These are phyloP conservation scores for Boletus rubescentipes DNA, from an alignment of 768 basidiomycete genomes.

Conservation along the genomic window DNA sequence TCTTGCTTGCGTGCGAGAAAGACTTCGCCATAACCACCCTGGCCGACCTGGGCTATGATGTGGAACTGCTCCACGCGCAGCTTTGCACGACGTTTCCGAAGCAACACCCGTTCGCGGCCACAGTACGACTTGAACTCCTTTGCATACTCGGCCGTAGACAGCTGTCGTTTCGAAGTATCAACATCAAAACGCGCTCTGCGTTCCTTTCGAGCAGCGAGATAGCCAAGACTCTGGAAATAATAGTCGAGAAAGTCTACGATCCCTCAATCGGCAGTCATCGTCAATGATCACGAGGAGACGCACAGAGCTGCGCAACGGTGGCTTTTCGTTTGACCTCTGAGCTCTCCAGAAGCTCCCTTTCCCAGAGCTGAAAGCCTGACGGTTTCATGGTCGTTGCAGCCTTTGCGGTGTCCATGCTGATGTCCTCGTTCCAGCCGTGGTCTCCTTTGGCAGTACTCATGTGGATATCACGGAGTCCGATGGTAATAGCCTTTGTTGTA, in stretches of 20 bases:
- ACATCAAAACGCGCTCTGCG: constrained; percentile 79
- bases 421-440: constrained; percentile 47
- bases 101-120: constrained; percentile 87
- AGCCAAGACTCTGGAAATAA: constrained; percentile 94
- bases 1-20: constrained; percentile 94
- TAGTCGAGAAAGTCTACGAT: constrained; percentile 90
- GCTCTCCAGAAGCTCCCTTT: constrained; percentile 79
- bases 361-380: constrained; percentile 67
- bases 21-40: constrained; percentile 98
- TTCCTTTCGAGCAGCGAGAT: constrained; percentile 82
- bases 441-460: constrained; percentile 66
- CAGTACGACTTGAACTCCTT: constrained; percentile 92
- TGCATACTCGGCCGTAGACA: constrained; percentile 52
- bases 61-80: constrained; percentile 94
- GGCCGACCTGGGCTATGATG: constrained; percentile 97
- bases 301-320: constrained; percentile 95
- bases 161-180: constrained; percentile 70
- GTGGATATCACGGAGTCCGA: constrained; percentile 48
- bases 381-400: constrained; percentile 51
- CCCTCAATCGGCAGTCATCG: constrained; percentile 13
- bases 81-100: constrained; percentile 92
- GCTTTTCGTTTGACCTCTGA: constrained; percentile 92
- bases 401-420: constrained; percentile 57
- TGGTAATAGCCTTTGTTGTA: constrained; percentile 63
- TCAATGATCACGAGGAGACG: constrained; percentile 29